Evolutionary conservation across 2,329 filamentous ascomycete genomes (phyloP).

Genomic region (Penicillium sp.): DNA sequence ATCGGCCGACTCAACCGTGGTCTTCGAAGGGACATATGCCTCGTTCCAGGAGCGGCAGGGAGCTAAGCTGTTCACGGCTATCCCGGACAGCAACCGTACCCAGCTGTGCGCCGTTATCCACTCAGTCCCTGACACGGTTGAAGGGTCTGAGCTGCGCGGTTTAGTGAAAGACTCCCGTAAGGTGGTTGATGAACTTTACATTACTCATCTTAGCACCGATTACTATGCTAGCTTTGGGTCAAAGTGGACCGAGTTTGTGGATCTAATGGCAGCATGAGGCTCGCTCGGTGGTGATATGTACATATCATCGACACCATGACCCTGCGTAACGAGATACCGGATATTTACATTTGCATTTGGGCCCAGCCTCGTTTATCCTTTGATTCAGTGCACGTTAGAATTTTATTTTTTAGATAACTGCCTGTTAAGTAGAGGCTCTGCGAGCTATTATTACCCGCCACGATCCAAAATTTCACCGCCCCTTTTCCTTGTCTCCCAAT

Average conservation of each 20-base stretch:
- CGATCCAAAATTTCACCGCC: constrained; percentile 12
- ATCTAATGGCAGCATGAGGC: constrained; percentile 38
- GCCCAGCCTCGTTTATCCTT: not conserved
- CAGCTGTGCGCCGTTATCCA: constrained; percentile 48
- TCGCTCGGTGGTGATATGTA: not conserved
- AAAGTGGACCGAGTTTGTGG: constrained; percentile 47
- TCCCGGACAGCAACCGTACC: constrained; percentile 41
- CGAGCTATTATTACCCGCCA: not conserved
- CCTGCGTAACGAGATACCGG: constrained; percentile 8
- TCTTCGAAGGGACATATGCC: constrained; percentile 53
- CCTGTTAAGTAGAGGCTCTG: not conserved
- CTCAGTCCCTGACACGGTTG: constrained; percentile 43
- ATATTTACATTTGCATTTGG: not conserved
- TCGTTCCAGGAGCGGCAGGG: constrained; percentile 45
- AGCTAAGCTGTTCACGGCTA: constrained; percentile 40
- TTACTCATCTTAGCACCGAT: constrained; percentile 47
- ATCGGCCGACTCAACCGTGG: constrained; percentile 53
- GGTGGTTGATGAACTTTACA: constrained; percentile 48
- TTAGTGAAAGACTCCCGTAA: constrained; percentile 45
- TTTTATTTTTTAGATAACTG: not conserved
- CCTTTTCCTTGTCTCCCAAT: not conserved
- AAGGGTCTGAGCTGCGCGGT: constrained; percentile 37
- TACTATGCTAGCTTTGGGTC: constrained; percentile 51
- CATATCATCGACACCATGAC: not conserved
- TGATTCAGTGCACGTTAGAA: not conserved